A percentile compares a stretch with the other conserved stretches of the same genome.
phyloP scores from a whole-genome alignment of 495 filamentous ascomycete species.

The Penicillium dipodomyicola region DNA sequence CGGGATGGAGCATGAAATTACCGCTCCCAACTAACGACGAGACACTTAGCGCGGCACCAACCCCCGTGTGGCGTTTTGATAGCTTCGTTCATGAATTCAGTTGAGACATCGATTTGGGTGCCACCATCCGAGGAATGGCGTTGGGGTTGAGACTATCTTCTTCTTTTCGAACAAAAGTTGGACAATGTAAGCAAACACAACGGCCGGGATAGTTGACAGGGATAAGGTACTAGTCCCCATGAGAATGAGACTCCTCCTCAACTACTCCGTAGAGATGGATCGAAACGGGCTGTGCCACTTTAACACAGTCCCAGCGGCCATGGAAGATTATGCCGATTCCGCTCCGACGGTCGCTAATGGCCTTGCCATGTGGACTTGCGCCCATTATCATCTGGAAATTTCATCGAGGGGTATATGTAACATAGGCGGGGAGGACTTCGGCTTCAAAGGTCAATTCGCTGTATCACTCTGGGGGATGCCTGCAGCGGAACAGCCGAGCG shows the following conservation, averaged over 20 bases:
- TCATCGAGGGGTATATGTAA: not conserved
- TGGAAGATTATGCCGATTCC: not conserved
- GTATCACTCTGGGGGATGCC: constrained; percentile 2
- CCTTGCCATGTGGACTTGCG: not conserved
- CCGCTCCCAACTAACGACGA: not conserved
- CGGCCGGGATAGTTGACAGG: no score
- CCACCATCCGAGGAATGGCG: not conserved
- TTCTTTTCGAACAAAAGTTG: no score
- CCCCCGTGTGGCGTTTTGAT: not conserved
- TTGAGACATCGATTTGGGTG: not conserved
- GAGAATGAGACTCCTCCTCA: no score
- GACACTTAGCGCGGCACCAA: not conserved
- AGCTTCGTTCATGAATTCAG: no score
- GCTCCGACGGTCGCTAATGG: not conserved
- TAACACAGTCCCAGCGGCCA: not conserved
- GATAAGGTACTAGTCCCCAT: no score
- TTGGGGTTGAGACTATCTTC: not conserved
- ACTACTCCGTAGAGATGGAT: not conserved
- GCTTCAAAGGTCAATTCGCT: not conserved
- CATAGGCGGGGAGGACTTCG: not conserved
- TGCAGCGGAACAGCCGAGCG: not conserved
- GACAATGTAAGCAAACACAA: no score
- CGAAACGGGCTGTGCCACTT: not conserved
- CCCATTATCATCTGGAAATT: not conserved
- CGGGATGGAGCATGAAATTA: not conserved